A percentile compares a stretch with the other conserved stretches of the same genome.
Evolutionary conservation across 2,329 filamentous ascomycete species (phyloP).

Genomic region (Colletotrichum tropicale): DNA sequence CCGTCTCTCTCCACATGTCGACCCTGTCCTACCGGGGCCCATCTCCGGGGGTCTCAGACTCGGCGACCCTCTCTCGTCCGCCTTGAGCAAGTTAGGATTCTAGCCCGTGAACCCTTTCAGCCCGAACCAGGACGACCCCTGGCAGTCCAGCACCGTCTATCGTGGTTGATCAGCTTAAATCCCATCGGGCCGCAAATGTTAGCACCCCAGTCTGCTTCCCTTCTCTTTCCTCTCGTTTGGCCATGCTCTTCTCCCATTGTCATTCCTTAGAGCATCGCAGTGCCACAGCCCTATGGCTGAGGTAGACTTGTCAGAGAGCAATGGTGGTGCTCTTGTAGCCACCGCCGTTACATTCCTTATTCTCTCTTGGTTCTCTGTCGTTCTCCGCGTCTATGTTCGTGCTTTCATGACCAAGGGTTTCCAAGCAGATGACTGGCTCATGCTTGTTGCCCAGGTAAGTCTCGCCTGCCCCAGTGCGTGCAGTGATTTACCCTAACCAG

Average conservation of each 20-base stretch:
- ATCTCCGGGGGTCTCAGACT: conserved; percentile 9
- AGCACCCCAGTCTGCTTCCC: background rate
- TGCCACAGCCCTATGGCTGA: conserved; percentile 32
- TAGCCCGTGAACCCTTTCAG: background rate
- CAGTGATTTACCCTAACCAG: background rate
- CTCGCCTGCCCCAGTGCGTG: background rate
- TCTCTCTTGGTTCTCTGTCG: conserved; percentile 46
- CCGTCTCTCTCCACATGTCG: conserved; percentile 7
- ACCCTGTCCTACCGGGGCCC: conserved; percentile 7
- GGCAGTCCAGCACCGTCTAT: background rate
- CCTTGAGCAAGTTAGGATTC: background rate
- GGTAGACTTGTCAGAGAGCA: conserved; percentile 41
- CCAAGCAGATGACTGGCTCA: conserved; percentile 58
- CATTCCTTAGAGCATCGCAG: background rate
- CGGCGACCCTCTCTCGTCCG: background rate
- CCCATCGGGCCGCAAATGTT: background rate
- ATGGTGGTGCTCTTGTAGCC: conserved; percentile 39
- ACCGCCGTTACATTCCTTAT: conserved; percentile 40
- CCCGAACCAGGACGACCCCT: background rate
- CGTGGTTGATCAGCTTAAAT: background rate
- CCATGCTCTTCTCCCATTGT: conserved; percentile 2
- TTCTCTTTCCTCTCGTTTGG: background rate
- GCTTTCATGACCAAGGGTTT: conserved; percentile 48
- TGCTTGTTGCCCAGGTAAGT: conserved; percentile 52
- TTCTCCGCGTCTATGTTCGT: conserved; percentile 48